These are phyloP conservation scores for Microbotryum intermedium DNA, from an alignment of 1,284 basidiomycete species.

Conservation along the genomic window DNA sequence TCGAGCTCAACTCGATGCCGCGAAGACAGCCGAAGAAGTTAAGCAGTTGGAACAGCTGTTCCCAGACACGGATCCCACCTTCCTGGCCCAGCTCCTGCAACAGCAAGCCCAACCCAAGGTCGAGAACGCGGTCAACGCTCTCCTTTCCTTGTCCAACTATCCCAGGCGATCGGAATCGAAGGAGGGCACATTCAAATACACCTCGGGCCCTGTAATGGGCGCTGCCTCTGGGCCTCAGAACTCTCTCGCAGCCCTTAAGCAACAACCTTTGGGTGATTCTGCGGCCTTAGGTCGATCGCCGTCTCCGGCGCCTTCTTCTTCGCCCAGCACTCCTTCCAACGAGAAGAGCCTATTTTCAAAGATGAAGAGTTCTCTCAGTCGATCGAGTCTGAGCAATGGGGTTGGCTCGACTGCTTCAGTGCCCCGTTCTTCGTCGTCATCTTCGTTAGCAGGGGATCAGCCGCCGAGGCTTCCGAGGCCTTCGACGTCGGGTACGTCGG, in stretches of 20 bases:
- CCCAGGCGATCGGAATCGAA: constrained; percentile 5
- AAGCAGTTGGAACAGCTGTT: constrained; percentile 36
- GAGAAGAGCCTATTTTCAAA: constrained; percentile 22
- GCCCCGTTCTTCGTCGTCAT: too few species aligned
- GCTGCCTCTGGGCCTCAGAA: too few species aligned
- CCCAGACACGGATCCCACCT: constrained; percentile 37
- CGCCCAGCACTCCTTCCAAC: too few species aligned
- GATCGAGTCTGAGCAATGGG: background rate
- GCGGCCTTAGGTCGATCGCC: too few species aligned
- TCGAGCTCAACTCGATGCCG: constrained; percentile 26
- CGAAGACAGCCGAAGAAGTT: constrained; percentile 1
- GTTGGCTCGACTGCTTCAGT: background rate
- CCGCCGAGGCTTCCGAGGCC: background rate
- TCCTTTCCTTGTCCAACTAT: constrained; percentile 34
- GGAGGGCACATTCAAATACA: too few species aligned
- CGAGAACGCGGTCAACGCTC: constrained; percentile 35
- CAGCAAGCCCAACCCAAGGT: constrained; percentile 34
- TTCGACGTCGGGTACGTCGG: background rate
- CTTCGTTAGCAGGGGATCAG: too few species aligned
- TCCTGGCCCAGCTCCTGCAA: constrained; percentile 33
- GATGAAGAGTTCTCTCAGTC: constrained; percentile 12
- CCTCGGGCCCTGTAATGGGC: too few species aligned
- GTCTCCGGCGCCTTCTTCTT: too few species aligned
- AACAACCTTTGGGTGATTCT: too few species aligned
- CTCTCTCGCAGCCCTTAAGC: too few species aligned